Conservation (phyloP, 768 basidiomycete genomes). For the Lentinula aciculospora region DNA sequence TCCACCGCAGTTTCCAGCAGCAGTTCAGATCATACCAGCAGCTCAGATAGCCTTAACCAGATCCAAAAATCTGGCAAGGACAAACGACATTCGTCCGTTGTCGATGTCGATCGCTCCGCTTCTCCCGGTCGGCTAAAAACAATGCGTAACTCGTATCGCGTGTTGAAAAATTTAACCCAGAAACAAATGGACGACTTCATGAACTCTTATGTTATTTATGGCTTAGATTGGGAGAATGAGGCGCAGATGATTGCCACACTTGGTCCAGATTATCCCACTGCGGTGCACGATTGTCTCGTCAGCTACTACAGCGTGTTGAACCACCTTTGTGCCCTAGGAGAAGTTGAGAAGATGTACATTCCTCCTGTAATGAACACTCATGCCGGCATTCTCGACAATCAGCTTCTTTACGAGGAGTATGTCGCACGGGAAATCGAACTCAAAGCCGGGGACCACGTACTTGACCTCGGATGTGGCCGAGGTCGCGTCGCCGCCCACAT, state of each 20-base stretch:
- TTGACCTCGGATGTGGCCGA: slow-evolving; percentile 3
- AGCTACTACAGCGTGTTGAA: slow-evolving; percentile 5
- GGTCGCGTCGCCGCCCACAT: slow-evolving; percentile 3
- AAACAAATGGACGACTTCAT: slow-evolving; percentile 4
- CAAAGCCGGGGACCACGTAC: not conserved
- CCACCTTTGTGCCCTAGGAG: slow-evolving; percentile 2
- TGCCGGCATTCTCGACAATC: slow-evolving; percentile 3
- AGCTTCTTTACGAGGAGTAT: slow-evolving; percentile 3
- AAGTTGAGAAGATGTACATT: slow-evolving; percentile 5
- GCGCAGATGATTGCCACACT: slow-evolving; percentile 3
- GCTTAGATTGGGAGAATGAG: slow-evolving; percentile 1
- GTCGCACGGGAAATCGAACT: slow-evolving; percentile 4
- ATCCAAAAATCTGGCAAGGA: not conserved
- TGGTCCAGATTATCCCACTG: slow-evolving; percentile 2
- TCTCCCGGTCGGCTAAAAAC: not conserved
- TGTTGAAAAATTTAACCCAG: slow-evolving; percentile 2
- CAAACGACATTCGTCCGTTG: not conserved
- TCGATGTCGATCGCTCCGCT: slow-evolving; percentile 1
- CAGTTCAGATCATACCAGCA: not conserved
- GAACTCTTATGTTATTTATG: slow-evolving; percentile 4
- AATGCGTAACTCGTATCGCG: slow-evolving; percentile 2
- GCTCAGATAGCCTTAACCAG: not conserved
- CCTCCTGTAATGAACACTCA: slow-evolving; percentile 2
- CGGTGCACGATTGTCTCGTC: slow-evolving; percentile 2
- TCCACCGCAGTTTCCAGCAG: not conserved